These are phyloP conservation scores for Suillus alpinus DNA, from an alignment of 768 basidiomycete species.

Conservation along the genomic window DNA sequence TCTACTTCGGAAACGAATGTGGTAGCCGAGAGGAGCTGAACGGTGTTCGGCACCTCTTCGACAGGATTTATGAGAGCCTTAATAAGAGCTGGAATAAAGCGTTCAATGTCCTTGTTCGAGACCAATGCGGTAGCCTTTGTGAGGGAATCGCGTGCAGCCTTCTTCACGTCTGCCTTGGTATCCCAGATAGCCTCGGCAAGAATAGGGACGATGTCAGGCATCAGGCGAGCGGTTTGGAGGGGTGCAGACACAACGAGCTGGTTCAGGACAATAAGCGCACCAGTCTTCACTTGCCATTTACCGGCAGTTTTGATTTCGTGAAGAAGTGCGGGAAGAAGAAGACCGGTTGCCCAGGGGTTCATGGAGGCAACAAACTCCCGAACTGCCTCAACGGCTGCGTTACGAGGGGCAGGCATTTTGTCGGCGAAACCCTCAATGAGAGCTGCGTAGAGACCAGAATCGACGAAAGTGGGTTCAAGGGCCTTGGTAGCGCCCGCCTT, in stretches of 20 bases:
- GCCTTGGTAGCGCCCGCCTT: conserved; percentile 72
- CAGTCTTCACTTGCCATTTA: conserved; percentile 97
- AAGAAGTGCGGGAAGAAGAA: conserved; percentile 85
- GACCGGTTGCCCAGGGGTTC: conserved; percentile 85
- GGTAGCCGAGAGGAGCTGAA: conserved; percentile 93
- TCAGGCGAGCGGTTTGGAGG: conserved; percentile 79
- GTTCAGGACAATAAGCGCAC: conserved; percentile 77
- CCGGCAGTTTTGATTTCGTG: conserved; percentile 93
- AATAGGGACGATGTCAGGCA: conserved; percentile 92
- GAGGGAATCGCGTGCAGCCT: conserved; percentile 91
- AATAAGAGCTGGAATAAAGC: conserved; percentile 96
- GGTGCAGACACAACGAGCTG: conserved; percentile 85
- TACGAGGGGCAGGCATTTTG: conserved; percentile 87
- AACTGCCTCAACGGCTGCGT: conserved; percentile 82
- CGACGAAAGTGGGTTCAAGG: conserved; percentile 86
- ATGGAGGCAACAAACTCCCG: conserved; percentile 69
- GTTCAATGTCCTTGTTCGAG: conserved; percentile 98
- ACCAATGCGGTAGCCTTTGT: conserved; percentile 92
- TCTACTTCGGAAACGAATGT: conserved; percentile 99
- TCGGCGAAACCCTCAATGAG: conserved; percentile 93
- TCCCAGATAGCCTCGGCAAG: conserved; percentile 98
- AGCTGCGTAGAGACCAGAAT: conserved; percentile 80
- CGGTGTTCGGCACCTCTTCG: conserved; percentile 96
- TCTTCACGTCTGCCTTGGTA: conserved; percentile 98
- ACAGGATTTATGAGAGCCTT: conserved; percentile 98